Evolutionary conservation across 139 green algal species (phyloP).

Genomic region (Haematococcus lacustris): DNA sequence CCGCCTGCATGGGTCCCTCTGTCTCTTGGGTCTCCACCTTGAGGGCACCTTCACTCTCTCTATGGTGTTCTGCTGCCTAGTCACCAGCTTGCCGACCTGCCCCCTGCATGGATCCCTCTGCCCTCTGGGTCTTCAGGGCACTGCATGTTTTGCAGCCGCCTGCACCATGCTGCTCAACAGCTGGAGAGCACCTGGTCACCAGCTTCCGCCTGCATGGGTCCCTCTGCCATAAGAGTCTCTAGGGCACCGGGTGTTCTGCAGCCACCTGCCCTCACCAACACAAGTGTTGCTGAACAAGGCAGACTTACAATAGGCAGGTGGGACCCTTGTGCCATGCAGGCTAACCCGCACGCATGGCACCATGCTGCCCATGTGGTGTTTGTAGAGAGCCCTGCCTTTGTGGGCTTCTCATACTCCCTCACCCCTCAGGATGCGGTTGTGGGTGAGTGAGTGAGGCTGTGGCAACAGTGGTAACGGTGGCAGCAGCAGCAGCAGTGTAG

Average conservation of each 20-base stretch:
- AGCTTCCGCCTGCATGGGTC: neutral
- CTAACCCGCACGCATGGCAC: slow-evolving; percentile 53
- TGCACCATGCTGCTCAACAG: neutral
- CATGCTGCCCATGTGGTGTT: slow-evolving; percentile 65
- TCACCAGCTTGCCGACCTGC: too few species aligned
- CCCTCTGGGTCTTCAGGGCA: too few species aligned
- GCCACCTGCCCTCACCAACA: neutral
- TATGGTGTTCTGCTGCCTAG: too few species aligned
- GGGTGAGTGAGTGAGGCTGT: slow-evolving; percentile 31
- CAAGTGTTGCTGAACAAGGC: too few species aligned
- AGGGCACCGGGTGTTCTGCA: neutral
- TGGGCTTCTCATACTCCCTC: slow-evolving; percentile 79
- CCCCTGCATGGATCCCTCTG: too few species aligned
- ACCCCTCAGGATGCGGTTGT: slow-evolving; percentile 48
- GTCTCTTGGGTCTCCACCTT: neutral
- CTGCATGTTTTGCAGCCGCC: neutral
- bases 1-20: neutral
- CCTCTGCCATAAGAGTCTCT: neutral
- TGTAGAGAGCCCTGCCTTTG: slow-evolving; percentile 75
- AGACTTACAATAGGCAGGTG: too few species aligned
- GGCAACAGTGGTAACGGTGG: neutral
- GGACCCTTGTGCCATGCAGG: neutral
- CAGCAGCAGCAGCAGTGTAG: neutral
- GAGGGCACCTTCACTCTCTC: too few species aligned
- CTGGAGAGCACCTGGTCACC: neutral